Conservation (phyloP, 352 stramenopile species). For the Globisporangium heterothallicum region DNA sequence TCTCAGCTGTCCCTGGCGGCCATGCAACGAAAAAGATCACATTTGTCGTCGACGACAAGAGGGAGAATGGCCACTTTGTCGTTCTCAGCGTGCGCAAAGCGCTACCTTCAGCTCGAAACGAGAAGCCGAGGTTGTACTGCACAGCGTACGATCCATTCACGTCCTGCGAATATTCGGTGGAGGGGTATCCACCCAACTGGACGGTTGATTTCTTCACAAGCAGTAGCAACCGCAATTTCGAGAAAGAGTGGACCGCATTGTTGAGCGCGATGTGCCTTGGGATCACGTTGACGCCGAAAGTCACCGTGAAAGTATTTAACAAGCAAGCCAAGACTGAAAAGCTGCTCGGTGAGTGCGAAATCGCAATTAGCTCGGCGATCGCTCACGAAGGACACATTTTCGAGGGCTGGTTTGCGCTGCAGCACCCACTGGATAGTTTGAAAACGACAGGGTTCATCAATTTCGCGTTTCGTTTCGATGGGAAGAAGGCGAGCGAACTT, state of each 20-base stretch:
- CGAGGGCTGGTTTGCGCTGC: conserved; percentile 51
- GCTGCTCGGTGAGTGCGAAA: conserved; percentile 66
- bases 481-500: conserved; percentile 27
- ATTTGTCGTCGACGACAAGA: conserved; percentile 32
- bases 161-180: conserved; percentile 69
- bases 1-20: conserved; percentile 38
- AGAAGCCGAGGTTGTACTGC: conserved; percentile 50
- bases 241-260: conserved; percentile 44
- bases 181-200: conserved; percentile 61
- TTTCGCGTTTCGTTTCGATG: conserved; percentile 58
- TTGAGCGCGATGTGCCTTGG: conserved; percentile 54
- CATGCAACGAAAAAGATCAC: conserved; percentile 34
- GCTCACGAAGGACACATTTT: conserved; percentile 68
- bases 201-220: conserved; percentile 60
- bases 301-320: conserved; percentile 64
- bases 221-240: conserved; percentile 34
- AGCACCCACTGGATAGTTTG: conserved; percentile 21
- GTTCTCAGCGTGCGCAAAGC: conserved; percentile 64
- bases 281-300: conserved; percentile 53
- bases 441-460: conserved; percentile 31
- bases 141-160: conserved; percentile 81
- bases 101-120: conserved; percentile 20
- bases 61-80: conserved; percentile 48
- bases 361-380: conserved; percentile 68
- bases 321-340: conserved; percentile 64